A percentile compares a stretch with the other conserved stretches of the same genome.
Evolutionary conservation across 2,329 filamentous ascomycete genomes (phyloP).

Genomic region (Aspergillus calidoustus): DNA sequence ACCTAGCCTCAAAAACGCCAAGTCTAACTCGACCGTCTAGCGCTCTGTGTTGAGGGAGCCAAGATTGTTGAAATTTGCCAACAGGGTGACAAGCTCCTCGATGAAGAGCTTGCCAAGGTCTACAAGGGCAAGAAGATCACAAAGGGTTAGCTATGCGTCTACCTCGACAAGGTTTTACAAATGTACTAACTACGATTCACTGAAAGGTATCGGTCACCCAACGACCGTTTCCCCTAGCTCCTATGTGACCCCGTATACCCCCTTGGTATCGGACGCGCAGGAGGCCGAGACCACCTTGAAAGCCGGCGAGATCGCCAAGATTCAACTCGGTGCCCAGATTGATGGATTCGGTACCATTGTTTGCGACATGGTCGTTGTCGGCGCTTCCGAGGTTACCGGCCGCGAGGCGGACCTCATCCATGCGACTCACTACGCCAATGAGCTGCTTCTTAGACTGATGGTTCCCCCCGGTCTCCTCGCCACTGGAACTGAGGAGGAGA

Average conservation of each 20-base stretch:
- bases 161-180: neutral
- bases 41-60: slow-evolving; percentile 77
- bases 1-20: neutral
- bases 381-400: slow-evolving; percentile 69
- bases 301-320: slow-evolving; percentile 87
- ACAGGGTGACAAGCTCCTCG: slow-evolving; percentile 91
- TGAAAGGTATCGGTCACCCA: slow-evolving; percentile 81
- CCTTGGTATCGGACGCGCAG: slow-evolving; percentile 80
- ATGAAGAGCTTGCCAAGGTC: slow-evolving; percentile 92
- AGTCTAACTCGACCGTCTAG: slow-evolving; percentile 44
- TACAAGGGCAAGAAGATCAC: slow-evolving; percentile 97
- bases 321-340: slow-evolving; percentile 98
- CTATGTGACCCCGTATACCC: slow-evolving; percentile 96
- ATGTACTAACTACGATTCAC: slow-evolving; percentile 28
- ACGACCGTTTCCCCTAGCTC: slow-evolving; percentile 93
- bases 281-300: slow-evolving; percentile 82
- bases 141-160: slow-evolving; percentile 68
- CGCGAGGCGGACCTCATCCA: slow-evolving; percentile 84
- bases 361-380: slow-evolving; percentile 85
- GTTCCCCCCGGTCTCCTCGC: slow-evolving; percentile 86
- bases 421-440: slow-evolving; percentile 93
- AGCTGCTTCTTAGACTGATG: slow-evolving; percentile 89
- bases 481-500: slow-evolving; percentile 87
- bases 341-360: slow-evolving; percentile 96
- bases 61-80: slow-evolving; percentile 95